Percentiles rank a stretch among this genome's conserved stretches.
Conservation (phyloP, 129 eudicot genomes). For the Tagetes patula region DNA sequence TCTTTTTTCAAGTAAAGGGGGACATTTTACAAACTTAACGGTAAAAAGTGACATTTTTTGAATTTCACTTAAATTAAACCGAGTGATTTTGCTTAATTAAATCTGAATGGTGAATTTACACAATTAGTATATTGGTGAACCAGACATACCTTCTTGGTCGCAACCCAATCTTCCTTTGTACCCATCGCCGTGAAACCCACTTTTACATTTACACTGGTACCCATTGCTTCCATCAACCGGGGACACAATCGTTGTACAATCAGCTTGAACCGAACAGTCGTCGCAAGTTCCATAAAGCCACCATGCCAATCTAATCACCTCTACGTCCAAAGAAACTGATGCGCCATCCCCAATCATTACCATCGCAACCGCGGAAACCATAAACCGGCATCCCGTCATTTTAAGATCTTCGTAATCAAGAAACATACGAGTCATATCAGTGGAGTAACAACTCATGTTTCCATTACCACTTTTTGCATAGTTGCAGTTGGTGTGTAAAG, state of each 20-base stretch:
- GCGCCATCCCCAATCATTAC: background rate
- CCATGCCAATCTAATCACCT: conserved; percentile 11
- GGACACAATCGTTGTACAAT: conserved; percentile 1
- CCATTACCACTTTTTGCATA: background rate
- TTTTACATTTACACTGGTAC: conserved; percentile 15
- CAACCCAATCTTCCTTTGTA: conserved; percentile 8
- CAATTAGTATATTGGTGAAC: too few relatives aligned
- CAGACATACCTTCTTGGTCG: background rate
- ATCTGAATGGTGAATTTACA: too few relatives aligned
- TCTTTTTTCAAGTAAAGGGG: too few relatives aligned
- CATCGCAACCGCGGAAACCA: background rate
- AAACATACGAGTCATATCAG: background rate
- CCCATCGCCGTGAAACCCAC: conserved; percentile 3
- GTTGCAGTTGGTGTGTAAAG: background rate
- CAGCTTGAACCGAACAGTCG: conserved; percentile 6
- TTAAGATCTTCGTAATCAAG: background rate
- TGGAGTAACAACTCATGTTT: background rate
- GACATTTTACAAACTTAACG: too few relatives aligned
- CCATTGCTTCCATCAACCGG: conserved; percentile 14
- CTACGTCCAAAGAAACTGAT: background rate
- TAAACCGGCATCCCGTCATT: background rate
- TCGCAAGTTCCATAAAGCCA: conserved; percentile 15
- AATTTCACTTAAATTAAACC: too few relatives aligned
- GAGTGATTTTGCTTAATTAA: too few relatives aligned
- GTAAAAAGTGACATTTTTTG: too few relatives aligned